phyloP scores from a whole-genome alignment of 495 filamentous ascomycete genomes.

The Penicillium canescens region DNA sequence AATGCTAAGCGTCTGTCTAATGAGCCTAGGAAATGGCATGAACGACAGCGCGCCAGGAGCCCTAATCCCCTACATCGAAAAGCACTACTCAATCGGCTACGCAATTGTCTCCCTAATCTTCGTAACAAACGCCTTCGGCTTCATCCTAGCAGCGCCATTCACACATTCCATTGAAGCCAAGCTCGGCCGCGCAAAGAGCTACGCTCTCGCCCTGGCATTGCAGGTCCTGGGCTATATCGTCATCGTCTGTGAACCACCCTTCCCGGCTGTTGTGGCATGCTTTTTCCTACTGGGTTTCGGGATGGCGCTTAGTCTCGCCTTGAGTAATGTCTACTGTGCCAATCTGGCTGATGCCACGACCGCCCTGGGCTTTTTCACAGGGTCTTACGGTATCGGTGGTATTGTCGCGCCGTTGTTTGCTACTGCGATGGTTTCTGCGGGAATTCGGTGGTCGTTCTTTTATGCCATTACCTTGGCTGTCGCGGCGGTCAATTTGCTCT shows the following conservation, averaged over 20 bases:
- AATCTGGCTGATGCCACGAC: conserved; percentile 64
- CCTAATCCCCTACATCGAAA: conserved; percentile 74
- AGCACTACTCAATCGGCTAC: conserved; percentile 69
- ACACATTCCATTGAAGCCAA: conserved; percentile 47
- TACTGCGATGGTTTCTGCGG: conserved; percentile 51
- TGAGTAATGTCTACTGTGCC: conserved; percentile 75
- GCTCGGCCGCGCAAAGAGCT: conserved; percentile 62
- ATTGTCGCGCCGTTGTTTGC: conserved; percentile 69
- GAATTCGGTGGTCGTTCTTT: conserved; percentile 36
- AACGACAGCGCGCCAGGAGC: conserved; percentile 69
- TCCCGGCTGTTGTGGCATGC: conserved; percentile 60
- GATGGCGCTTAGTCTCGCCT: conserved; percentile 63
- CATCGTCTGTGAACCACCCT: conserved; percentile 66
- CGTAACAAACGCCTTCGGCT: conserved; percentile 75
- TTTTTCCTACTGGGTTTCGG: conserved; percentile 72
- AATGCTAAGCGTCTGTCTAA: conserved; percentile 37
- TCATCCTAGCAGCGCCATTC: conserved; percentile 68
- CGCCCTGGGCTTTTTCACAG: conserved; percentile 65
- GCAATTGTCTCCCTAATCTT: conserved; percentile 77
- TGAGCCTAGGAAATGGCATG: conserved; percentile 56
- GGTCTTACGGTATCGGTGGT: conserved; percentile 72
- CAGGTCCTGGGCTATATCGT: conserved; percentile 60
- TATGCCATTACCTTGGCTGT: conserved; percentile 36
- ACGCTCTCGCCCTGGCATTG: conserved; percentile 53
- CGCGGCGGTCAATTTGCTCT: conserved; percentile 44